Conservation (phyloP, 257 asterid species). For the Parsonsia alboflavescens region DNA sequence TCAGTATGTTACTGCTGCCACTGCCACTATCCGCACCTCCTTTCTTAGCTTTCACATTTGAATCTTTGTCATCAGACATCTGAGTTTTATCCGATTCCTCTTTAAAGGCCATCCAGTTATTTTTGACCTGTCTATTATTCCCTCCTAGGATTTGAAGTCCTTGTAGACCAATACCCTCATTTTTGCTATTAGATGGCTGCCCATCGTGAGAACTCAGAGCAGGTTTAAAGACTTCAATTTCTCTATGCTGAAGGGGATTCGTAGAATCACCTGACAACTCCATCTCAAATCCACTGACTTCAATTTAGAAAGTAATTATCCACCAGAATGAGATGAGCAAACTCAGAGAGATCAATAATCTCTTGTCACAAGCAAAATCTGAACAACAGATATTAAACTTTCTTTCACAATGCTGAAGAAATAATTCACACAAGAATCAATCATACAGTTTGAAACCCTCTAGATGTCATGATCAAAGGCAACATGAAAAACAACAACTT, state of each 20-base stretch:
- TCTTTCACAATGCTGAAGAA: constrained; percentile 1
- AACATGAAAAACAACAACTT: not conserved
- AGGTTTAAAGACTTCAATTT: constrained; percentile 57
- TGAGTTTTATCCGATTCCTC: not conserved
- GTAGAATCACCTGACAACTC: constrained; percentile 26
- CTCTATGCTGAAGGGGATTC: constrained; percentile 18
- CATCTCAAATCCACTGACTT: constrained; percentile 23
- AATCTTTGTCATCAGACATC: constrained; percentile 4
- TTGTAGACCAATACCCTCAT: constrained; percentile 25
- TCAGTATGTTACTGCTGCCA: constrained; percentile 8
- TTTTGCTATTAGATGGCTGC: constrained; percentile 18
- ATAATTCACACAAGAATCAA: not conserved
- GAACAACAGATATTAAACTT: not conserved
- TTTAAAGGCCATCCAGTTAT: constrained; percentile 80
- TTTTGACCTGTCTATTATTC: constrained; percentile 3
- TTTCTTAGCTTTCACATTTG: constrained; percentile 20
- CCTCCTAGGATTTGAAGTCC: constrained; percentile 21
- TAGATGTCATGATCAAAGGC: not conserved
- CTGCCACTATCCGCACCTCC: constrained; percentile 3
- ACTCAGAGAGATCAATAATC: not conserved
- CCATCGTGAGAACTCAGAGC: constrained; percentile 22
- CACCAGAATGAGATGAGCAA: constrained; percentile 4
- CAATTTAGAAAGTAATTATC: constrained; percentile 3
- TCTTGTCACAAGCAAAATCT: not conserved
- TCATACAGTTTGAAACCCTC: not conserved